These are phyloP conservation scores for Fusarium acutatum DNA, from an alignment of 2,329 filamentous ascomycete species.

Conservation along the genomic window DNA sequence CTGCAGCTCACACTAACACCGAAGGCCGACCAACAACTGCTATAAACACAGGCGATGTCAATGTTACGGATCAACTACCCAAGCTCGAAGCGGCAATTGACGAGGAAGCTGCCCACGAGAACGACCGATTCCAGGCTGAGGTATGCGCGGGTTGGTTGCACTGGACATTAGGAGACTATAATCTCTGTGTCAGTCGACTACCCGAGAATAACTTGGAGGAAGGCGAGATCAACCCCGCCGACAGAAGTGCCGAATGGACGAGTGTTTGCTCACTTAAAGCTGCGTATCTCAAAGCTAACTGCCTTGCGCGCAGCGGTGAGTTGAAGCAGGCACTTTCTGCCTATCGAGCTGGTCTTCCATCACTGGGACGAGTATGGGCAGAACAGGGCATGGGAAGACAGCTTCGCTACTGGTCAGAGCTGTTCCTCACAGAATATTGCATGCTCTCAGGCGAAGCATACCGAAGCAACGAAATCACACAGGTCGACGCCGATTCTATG, in stretches of 20 bases:
- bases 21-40: slow-evolving; percentile 53
- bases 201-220: slow-evolving; percentile 68
- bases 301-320: slow-evolving; percentile 59
- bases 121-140: slow-evolving; percentile 79
- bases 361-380: slow-evolving; percentile 63
- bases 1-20: slow-evolving; percentile 26
- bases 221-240: slow-evolving; percentile 60
- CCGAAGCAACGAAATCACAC: slow-evolving; percentile 58
- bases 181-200: slow-evolving; percentile 62
- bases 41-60: slow-evolving; percentile 54
- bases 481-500: slow-evolving; percentile 63
- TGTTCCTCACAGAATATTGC: slow-evolving; percentile 78
- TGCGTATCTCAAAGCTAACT: slow-evolving; percentile 78
- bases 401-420: slow-evolving; percentile 80
- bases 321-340: slow-evolving; percentile 69
- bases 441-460: slow-evolving; percentile 71
- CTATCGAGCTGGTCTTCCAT: slow-evolving; percentile 72
- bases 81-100: slow-evolving; percentile 66
- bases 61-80: slow-evolving; percentile 56
- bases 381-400: slow-evolving; percentile 67
- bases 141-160: slow-evolving; percentile 88
- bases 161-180: slow-evolving; percentile 77
- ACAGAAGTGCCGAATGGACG: slow-evolving; percentile 75
- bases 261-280: slow-evolving; percentile 83
- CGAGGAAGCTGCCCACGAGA: slow-evolving; percentile 59